Evolutionary conservation across 306 rosid species (phyloP), one percentile per base, ranked within the genome.

Genomic region (Glycine latifolia): DNA sequence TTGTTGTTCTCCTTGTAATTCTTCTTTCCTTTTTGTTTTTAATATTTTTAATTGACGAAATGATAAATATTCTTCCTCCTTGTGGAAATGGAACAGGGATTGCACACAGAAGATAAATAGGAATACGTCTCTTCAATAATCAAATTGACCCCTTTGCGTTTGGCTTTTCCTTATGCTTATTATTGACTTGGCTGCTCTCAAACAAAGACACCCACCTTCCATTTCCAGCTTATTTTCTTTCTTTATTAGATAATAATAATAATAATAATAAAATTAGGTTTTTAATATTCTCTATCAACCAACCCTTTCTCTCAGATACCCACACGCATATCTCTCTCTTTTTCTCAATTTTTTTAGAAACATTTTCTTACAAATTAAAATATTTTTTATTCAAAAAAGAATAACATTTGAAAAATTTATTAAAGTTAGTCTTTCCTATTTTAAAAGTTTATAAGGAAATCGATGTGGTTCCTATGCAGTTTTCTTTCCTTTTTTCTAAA

Each of bases 111-210:
- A 69, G 74, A 39, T 50, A 82, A 79, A 75, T 75, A 68, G 78
- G 82, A 79, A 78, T 79, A 90, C 91, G 92, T 84, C 86, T 92
- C 79, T 84, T 75, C 60, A 85, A 26, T 84, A 55, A 26, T 26
- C 31, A 26, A 85, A 35, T 68, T 76, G 88, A 85, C 80, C 52
- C 46, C 52, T 75, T 75, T 56, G 67, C 59, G 31, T 81, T 80
- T 88, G 91, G 68, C 89, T 71, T 82, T 81, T 73, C 48, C 83
- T 50, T 7, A 16, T 77, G 83, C 87, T 71, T 70, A 65, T 87
- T 84, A 66, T 83, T 86, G 84, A 81, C 88, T 82, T 83, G 31
- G 41, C 70, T 65, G 55, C 80, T 71, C 79, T 59, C 76, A 73
- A 77, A 77, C 79, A 84, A 44, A 73, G 74, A 63, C 77, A 69